These are phyloP conservation scores for Candida peoriensis DNA, from an alignment of 805 yeast genomes.

Conservation along the genomic window DNA sequence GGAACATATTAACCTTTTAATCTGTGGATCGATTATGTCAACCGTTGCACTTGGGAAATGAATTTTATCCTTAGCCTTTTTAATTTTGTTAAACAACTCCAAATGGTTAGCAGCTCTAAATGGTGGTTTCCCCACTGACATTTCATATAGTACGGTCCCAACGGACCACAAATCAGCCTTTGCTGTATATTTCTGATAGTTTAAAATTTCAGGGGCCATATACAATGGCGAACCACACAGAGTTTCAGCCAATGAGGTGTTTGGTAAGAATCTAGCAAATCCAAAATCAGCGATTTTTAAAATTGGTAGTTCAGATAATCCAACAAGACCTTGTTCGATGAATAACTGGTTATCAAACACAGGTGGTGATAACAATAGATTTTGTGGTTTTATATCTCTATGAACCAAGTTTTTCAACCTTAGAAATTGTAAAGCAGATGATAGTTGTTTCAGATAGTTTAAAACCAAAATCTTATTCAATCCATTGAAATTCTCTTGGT, in stretches of 20 bases:
- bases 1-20: constrained; percentile 67
- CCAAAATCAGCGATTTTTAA: constrained; percentile 97
- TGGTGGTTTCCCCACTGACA: constrained; percentile 96
- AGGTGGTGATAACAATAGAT: constrained; percentile 78
- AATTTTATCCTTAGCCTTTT: constrained; percentile 72
- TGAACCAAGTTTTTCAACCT: constrained; percentile 84
- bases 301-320: constrained; percentile 84
- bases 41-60: constrained; percentile 62
- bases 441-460: constrained; percentile 82
- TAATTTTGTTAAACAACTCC: constrained; percentile 82
- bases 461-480: constrained; percentile 71
- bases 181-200: constrained; percentile 94
- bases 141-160: constrained; percentile 93
- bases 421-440: constrained; percentile 78
- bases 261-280: constrained; percentile 90
- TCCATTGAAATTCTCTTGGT: constrained; percentile 57
- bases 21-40: constrained; percentile 48
- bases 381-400: constrained; percentile 94
- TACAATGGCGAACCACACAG: constrained; percentile 96
- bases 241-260: constrained; percentile 93
- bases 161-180: constrained; percentile 98
- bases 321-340: constrained; percentile 51
- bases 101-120: constrained; percentile 91
- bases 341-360: constrained; percentile 56
- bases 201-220: constrained; percentile 96